Evolutionary conservation across 2,329 filamentous ascomycete species (phyloP).

Genomic region (Penicillium sp.): DNA sequence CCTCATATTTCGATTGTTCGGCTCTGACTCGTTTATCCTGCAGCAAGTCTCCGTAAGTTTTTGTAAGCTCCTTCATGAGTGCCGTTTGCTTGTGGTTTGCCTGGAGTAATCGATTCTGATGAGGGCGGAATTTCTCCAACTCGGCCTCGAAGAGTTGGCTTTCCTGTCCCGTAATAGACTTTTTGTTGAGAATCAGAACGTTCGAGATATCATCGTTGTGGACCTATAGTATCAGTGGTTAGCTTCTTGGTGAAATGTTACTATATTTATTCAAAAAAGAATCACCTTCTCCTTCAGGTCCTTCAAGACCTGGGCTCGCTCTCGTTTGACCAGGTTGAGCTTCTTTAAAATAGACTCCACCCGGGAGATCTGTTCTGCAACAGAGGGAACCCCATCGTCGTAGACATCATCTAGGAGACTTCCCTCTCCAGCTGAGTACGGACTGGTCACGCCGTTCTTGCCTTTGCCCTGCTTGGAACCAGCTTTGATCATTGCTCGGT

Average conservation of each 20-base stretch:
- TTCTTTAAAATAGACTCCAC: conserved; percentile 93
- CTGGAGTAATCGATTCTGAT: conserved; percentile 88
- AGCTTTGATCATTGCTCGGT: conserved; percentile 80
- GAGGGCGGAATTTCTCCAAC: conserved; percentile 93
- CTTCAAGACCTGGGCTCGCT: conserved; percentile 88
- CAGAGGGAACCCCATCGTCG: conserved; percentile 76
- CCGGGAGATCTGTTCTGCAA: conserved; percentile 84
- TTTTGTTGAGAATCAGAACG: conserved; percentile 96
- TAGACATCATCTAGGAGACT: conserved; percentile 93
- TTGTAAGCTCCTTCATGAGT: conserved; percentile 91
- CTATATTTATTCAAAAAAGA: neutral
- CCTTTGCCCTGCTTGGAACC: conserved; percentile 62
- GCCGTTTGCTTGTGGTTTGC: conserved; percentile 94
- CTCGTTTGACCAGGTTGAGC: conserved; percentile 87
- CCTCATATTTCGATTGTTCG: conserved; percentile 94
- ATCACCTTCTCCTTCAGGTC: conserved; percentile 95
- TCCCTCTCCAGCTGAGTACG: conserved; percentile 65
- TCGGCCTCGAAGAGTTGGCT: conserved; percentile 91
- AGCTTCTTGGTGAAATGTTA: neutral
- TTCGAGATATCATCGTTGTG: conserved; percentile 98
- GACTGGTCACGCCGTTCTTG: conserved; percentile 67
- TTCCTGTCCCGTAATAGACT: conserved; percentile 90
- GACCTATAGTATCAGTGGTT: conserved; percentile 59
- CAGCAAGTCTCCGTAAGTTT: conserved; percentile 81
- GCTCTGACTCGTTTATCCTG: conserved; percentile 93